Evolutionary conservation across 306 rosid species (phyloP).

Genomic region (Nissolia schottii): DNA sequence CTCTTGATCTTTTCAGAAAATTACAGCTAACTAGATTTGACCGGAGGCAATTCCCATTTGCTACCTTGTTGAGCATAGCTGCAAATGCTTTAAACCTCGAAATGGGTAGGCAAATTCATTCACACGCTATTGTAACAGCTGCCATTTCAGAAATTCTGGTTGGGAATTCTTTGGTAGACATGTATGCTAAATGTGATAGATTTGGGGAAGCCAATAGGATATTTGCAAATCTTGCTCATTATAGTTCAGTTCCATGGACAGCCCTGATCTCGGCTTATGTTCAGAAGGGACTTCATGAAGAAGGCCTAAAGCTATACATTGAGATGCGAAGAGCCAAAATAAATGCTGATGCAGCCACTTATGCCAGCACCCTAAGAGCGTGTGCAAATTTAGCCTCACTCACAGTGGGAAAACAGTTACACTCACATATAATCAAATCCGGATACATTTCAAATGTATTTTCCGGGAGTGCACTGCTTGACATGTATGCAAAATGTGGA

Average conservation of each 20-base stretch:
- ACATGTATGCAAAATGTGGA: conserved; percentile 96
- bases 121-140: conserved; percentile 54
- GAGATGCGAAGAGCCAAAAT: conserved; percentile 59
- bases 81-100: conserved; percentile 50
- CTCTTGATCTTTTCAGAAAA: conserved; percentile 50
- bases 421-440: conserved; percentile 48
- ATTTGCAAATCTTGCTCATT: conserved; percentile 48
- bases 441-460: conserved; percentile 74
- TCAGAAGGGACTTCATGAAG: conserved; percentile 71
- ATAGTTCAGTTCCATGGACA: conserved; percentile 82
- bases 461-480: conserved; percentile 84
- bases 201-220: conserved; percentile 59
- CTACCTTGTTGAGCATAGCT: conserved; percentile 81
- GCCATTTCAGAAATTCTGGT: conserved; percentile 55
- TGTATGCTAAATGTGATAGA: conserved; percentile 87
- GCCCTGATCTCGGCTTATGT: conserved; percentile 74
- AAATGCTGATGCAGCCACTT: conserved; percentile 70
- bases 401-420: conserved; percentile 70
- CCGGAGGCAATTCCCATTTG: conserved; percentile 64
- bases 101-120: conserved; percentile 78
- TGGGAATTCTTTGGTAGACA: conserved; percentile 80
- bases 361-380: conserved; percentile 70
- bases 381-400: conserved; percentile 68
- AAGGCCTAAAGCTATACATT: conserved; percentile 48
- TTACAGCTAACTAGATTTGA: conserved; percentile 58